Base-by-base conservation (phyloP, 2,329 filamentous ascomycete genomes). In the Knoxdaviesia proteae region DNA sequence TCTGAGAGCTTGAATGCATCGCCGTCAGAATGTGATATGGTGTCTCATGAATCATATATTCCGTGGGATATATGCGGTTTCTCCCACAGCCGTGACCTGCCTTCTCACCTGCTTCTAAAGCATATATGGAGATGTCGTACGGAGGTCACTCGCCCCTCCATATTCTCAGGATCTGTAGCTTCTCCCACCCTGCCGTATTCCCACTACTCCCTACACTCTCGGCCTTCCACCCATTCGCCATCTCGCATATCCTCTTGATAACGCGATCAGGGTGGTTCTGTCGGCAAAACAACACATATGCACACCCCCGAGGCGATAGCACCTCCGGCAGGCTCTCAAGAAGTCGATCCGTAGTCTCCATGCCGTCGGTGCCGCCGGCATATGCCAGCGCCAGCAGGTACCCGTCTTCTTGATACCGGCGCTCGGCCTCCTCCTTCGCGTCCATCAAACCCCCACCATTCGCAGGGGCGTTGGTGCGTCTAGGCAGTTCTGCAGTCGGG, bases 161-260 rank as follows among this genome's bases (percentile, higher is more conserved):
- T 55, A 94, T 81, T 55, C 87, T 74, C 51, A 96, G 64, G 52
- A 98, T 80, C 54, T 86, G 79, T 58, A 98, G 64, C 62, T 81
- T 92, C 64, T 98, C 90, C 87, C 88, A 94, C 0, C 90, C 90
- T 32, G 81, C 88, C 58, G 80, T 75, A 64, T 79, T 84, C 40
- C 88, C 88, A 58, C 84, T 94, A 43, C 68, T 71, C 6, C 82
- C 80, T 5, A 93, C 86, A 11, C 73, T 83, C 56, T 86, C 76
- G 7, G 74, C 83, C 47, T 58, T 67, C 90, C 88, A 96, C 30
- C 52, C 56, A 0, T 51, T 46, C 0, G 62, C 62, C 9, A 80
- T 74, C 3, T 49, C 49, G 36, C 62, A 60, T 46, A 90, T 71
- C 40, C 68, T 61, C 46, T 63, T 56, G 57, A 78, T 84, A 41